phyloP scores from a whole-genome alignment of 345 rosid species.

The Theobroma cacao region DNA sequence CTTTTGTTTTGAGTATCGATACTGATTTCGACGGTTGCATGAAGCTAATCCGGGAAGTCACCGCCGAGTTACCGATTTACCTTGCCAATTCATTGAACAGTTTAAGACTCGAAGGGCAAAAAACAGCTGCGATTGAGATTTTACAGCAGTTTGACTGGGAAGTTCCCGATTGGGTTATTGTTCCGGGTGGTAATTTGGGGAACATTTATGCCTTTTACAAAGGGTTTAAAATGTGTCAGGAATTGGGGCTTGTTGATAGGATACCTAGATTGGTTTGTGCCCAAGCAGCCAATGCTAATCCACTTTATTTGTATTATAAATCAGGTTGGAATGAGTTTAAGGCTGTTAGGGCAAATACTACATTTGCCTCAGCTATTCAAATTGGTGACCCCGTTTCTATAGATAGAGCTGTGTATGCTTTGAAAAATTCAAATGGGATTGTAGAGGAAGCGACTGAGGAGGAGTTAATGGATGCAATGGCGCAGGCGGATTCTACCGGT shows the following conservation, averaged over 20 bases:
- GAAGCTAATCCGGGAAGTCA: slow-evolving; percentile 81
- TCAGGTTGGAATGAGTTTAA: slow-evolving; percentile 77
- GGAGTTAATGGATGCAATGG: slow-evolving; percentile 95
- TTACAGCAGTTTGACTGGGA: slow-evolving; percentile 94
- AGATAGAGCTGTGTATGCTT: slow-evolving; percentile 83
- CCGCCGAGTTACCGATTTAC: slow-evolving; percentile 77
- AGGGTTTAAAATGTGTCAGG: slow-evolving; percentile 87
- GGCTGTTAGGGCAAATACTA: slow-evolving; percentile 62
- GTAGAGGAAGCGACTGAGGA: slow-evolving; percentile 91
- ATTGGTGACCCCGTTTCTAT: slow-evolving; percentile 93
- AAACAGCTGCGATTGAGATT: slow-evolving; percentile 89
- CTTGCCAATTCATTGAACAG: slow-evolving; percentile 85
- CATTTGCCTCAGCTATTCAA: slow-evolving; percentile 94
- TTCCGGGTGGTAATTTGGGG: slow-evolving; percentile 90
- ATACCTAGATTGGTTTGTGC: slow-evolving; percentile 86
- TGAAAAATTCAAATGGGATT: slow-evolving; percentile 68
- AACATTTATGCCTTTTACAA: slow-evolving; percentile 89
- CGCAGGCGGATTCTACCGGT: slow-evolving; percentile 87
- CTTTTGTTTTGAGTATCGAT: slow-evolving; percentile 83
- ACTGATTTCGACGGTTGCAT: slow-evolving; percentile 94
- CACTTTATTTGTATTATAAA: slow-evolving; percentile 74
- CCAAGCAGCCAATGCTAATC: slow-evolving; percentile 92
- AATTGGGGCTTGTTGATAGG: slow-evolving; percentile 77
- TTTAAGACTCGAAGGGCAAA: slow-evolving; percentile 87
- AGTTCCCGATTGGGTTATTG: slow-evolving; percentile 96